These are phyloP conservation scores for Salix dunnii DNA, from an alignment of 345 rosid genomes.

Conservation along the genomic window DNA sequence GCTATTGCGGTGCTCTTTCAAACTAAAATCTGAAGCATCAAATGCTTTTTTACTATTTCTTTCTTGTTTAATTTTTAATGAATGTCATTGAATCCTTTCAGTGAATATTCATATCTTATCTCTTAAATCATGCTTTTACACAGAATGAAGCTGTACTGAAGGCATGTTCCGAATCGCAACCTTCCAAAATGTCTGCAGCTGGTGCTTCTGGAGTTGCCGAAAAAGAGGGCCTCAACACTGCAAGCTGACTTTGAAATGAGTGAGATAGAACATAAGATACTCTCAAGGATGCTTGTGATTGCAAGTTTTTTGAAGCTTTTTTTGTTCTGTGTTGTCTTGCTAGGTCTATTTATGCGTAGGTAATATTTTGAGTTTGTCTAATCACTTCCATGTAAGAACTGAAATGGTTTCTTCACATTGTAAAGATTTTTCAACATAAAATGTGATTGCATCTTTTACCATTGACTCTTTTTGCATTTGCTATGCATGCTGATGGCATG, in stretches of 20 bases:
- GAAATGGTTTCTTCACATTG: not conserved
- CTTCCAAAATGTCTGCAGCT: slow-evolving; percentile 5
- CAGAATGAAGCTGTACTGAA: slow-evolving; percentile 28
- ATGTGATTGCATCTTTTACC: not conserved
- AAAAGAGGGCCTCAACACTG: not conserved
- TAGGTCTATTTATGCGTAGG: not conserved
- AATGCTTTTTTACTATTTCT: not conserved
- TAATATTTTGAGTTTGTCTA: not conserved
- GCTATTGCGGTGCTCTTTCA: not conserved
- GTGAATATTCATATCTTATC: not conserved
- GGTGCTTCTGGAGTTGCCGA: slow-evolving; percentile 6
- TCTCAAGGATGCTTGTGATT: not conserved
- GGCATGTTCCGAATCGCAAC: slow-evolving; percentile 21
- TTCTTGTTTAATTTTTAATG: not conserved
- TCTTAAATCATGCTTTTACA: not conserved
- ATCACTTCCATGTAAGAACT: not conserved
- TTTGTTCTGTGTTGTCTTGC: not conserved
- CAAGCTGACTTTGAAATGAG: slow-evolving; percentile 4
- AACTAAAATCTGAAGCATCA: not conserved
- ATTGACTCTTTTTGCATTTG: not conserved
- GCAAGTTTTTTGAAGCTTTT: not conserved
- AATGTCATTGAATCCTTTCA: not conserved
- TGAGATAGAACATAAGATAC: not conserved
- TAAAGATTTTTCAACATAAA: not conserved
- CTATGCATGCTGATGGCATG: not conserved